Percentiles rank a stretch among this genome's conserved stretches.
Evolutionary conservation across 2,329 filamentous ascomycete genomes (phyloP).

Genomic region (Cladosporium sp.): DNA sequence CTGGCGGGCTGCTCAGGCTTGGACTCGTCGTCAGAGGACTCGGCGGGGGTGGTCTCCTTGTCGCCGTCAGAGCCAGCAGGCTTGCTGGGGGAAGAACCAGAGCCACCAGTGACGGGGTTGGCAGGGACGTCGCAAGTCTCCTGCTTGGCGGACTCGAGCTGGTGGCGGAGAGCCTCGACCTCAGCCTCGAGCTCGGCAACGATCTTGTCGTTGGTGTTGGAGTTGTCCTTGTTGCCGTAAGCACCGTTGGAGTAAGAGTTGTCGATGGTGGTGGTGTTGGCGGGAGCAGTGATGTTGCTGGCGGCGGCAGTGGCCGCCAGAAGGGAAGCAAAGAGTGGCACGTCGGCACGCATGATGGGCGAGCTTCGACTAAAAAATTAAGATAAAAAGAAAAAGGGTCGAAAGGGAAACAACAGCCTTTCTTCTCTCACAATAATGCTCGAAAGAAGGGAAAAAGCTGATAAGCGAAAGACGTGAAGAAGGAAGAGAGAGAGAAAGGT

Average conservation of each 20-base stretch:
- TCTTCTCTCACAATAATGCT: neutral
- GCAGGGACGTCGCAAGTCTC: conserved; percentile 8
- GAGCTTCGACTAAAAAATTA: conserved; percentile 10
- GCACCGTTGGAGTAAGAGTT: conserved; percentile 6
- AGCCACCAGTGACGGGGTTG: conserved; percentile 4
- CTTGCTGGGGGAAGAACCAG: conserved; percentile 52
- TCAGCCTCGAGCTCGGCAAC: conserved; percentile 14
- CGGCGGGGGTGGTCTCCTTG: neutral
- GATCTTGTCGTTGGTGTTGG: conserved; percentile 9
- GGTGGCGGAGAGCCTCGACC: conserved; percentile 10
- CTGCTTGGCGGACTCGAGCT: conserved; percentile 7
- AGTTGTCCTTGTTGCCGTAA: neutral
- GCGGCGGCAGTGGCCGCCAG: conserved; percentile 14
- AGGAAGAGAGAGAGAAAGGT: conserved; percentile 5
- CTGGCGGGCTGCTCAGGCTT: neutral
- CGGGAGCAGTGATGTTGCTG: conserved; percentile 1
- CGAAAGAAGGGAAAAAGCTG: neutral
- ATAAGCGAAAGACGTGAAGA: conserved; percentile 13
- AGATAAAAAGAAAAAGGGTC: conserved; percentile 2
- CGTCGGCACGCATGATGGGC: conserved; percentile 15
- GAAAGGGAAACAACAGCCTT: conserved; percentile 6
- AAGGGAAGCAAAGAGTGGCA: conserved; percentile 15
- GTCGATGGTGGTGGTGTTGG: conserved; percentile 1
- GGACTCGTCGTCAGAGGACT: conserved; percentile 1
- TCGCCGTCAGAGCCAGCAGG: conserved; percentile 63